Evolutionary conservation across 305 asterid species (phyloP), one percentile per base, ranked within the genome.

Genomic region (Petunia hybrid): DNA sequence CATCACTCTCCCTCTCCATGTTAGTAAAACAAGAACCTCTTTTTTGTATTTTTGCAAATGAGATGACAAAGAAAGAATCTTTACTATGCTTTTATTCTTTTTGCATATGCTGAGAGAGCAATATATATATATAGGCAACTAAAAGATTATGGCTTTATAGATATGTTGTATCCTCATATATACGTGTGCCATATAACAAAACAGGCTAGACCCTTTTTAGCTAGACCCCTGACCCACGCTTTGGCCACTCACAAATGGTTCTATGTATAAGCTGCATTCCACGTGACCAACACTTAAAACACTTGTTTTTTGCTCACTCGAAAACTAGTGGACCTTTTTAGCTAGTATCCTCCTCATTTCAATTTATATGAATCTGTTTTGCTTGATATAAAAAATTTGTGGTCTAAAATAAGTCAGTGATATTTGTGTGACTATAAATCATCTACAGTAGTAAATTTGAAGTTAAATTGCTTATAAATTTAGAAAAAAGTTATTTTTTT

Each of bases 221-320:
- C 77, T 51, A 42, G 45, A 12, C 82, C 82, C 45, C 76, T 2
- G 7, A 69, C 57, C 57, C 56, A n/a, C n/a, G n/a, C 45, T 45
- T 77, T 82, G 64, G 73, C 68, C 64, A 73, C 80, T 41, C 63
- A 40, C 80, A 62, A 78, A 68, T 65, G 76, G 65, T 8, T 83
- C 71, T n/a, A 8, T 48, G 61, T 79, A 79, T 31, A 13, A 64
- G 60, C 53, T 16, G 38, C 48, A 13, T 68, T 70, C 77, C 89
- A 84, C 89, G 89, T 84, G 88, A 62, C 66, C 60, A 48, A 51
- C 5, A 51, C n/a, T n/a, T n/a, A n/a, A n/a, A n/a, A n/a, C n/a
- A n/a, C n/a, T n/a, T n/a, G n/a, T n/a, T n/a, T n/a, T n/a, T n/a
- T n/a, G n/a, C n/a, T n/a, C n/a, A n/a, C n/a, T n/a, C n/a, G n/a